Percentiles rank a stretch among this genome's conserved stretches.
Evolutionary conservation across 73 alveolate genomes (phyloP).

Genomic region (Tetrahymena thermophila): DNA sequence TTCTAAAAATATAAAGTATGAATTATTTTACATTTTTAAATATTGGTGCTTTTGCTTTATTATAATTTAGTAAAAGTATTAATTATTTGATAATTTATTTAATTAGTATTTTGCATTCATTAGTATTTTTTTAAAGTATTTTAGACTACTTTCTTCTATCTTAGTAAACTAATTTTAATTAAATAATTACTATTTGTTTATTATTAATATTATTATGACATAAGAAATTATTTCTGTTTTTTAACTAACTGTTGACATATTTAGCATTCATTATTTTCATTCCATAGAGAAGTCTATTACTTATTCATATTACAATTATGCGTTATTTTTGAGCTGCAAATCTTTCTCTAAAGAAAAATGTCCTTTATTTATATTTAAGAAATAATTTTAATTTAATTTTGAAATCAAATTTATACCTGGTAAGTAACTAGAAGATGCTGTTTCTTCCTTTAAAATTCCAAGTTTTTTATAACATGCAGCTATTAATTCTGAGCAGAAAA

Average conservation of each 20-base stretch:
- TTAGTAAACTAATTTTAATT: no score
- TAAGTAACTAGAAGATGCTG: conserved; percentile 41
- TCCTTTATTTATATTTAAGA: background rate
- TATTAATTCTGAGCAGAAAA: conserved; percentile 79
- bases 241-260: no score
- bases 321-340: background rate
- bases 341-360: background rate
- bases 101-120: background rate
- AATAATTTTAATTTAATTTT: no score
- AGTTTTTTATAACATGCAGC: conserved; percentile 75
- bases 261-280: background rate
- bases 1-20: no score
- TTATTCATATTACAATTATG: background rate
- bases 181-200: background rate
- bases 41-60: no score
- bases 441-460: conserved; percentile 44
- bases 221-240: no score
- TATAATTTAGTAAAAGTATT: background rate
- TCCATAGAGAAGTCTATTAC: background rate
- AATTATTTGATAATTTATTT: no score
- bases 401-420: conserved; percentile 27
- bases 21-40: background rate
- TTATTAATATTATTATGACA: no score
- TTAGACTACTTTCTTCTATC: background rate
- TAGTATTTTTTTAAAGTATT: background rate